Conservation (phyloP, 2,329 filamentous ascomycete species). For the Penicillium sp. region DNA sequence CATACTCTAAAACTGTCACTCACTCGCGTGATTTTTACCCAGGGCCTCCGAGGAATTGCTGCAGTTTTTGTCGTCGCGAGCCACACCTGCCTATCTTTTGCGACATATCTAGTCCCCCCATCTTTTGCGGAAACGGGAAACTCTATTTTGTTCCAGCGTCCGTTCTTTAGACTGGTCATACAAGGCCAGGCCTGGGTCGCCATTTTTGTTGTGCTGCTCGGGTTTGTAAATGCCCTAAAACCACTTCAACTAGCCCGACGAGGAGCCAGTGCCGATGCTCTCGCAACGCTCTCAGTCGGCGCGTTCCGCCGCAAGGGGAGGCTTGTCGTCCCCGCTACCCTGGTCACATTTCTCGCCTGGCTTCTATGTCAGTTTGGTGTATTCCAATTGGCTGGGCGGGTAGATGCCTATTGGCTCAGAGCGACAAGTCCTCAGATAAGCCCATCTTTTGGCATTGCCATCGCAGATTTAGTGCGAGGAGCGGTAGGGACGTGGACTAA, state of each 20-base stretch:
- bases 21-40: not conserved
- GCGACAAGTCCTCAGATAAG: conserved; percentile 49
- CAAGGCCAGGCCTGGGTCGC: conserved; percentile 65
- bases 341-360: conserved; percentile 58
- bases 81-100: conserved; percentile 54
- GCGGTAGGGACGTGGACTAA: conserved; percentile 54
- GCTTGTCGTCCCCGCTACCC: conserved; percentile 57
- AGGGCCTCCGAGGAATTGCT: conserved; percentile 59
- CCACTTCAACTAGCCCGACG: conserved; percentile 57
- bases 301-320: conserved; percentile 60
- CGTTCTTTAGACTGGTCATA: conserved; percentile 58
- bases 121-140: conserved; percentile 45
- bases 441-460: conserved; percentile 41
- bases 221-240: conserved; percentile 64
- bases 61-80: conserved; percentile 57
- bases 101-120: conserved; percentile 52
- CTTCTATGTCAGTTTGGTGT: conserved; percentile 56
- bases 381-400: conserved; percentile 56
- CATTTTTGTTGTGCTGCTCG: conserved; percentile 65
- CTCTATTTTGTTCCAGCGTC: conserved; percentile 56
- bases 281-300: conserved; percentile 56
- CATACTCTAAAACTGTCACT: not conserved
- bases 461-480: conserved; percentile 48
- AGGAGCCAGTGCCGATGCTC: conserved; percentile 55
- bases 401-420: conserved; percentile 61